These are phyloP conservation scores for Plectranthus barbatus DNA, from an alignment of 257 asterid species.

Conservation along the genomic window DNA sequence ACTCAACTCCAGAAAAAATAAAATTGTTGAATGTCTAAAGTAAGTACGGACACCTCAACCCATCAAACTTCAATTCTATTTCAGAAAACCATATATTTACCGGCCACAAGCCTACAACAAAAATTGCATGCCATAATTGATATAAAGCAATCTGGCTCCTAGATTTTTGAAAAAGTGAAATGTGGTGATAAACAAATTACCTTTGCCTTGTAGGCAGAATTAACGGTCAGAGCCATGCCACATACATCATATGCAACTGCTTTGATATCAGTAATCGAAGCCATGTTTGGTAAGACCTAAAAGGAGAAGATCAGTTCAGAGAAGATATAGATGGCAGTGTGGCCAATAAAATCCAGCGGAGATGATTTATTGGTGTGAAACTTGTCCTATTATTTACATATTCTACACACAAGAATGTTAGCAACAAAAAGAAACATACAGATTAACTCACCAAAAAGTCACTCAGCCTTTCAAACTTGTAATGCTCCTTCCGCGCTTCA, in stretches of 20 bases:
- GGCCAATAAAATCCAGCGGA: slow-evolving; percentile 9
- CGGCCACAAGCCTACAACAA: not conserved
- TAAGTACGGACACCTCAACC: not conserved
- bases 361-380: slow-evolving; percentile 2
- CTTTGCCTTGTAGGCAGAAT: slow-evolving; percentile 74
- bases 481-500: slow-evolving; percentile 82
- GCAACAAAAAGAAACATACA: slow-evolving; percentile 1
- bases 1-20: not conserved
- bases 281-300: slow-evolving; percentile 94
- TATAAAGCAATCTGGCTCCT: slow-evolving; percentile 4
- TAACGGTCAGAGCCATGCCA: slow-evolving; percentile 64
- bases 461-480: slow-evolving; percentile 57
- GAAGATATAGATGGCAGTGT: slow-evolving; percentile 4
- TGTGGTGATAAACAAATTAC: slow-evolving; percentile 25
- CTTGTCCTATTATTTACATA: not conserved
- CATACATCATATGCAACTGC: slow-evolving; percentile 81
- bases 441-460: slow-evolving; percentile 73
- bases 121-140: not conserved
- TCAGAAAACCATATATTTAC: not conserved
- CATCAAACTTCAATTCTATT: not conserved
- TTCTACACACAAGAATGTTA: slow-evolving; percentile 2
- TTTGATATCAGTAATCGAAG: slow-evolving; percentile 76
- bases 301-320: slow-evolving; percentile 18
- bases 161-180: slow-evolving; percentile 4
- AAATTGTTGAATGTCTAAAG: not conserved